Base-by-base conservation (phyloP, 139 green algal genomes). In the Monoraphidium neglectum region DNA sequence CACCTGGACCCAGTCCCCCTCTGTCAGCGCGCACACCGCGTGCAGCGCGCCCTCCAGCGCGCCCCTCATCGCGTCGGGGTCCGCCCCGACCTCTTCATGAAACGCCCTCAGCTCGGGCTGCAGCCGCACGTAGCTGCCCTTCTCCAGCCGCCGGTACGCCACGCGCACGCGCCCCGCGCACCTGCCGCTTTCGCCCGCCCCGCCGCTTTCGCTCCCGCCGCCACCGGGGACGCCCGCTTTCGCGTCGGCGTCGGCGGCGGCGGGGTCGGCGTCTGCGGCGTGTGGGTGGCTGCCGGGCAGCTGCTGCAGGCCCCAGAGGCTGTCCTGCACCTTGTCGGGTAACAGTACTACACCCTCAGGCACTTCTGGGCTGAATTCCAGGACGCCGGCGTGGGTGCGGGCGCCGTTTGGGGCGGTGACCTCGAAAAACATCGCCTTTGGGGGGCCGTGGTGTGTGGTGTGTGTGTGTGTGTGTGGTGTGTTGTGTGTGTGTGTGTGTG, bases 1-100 rank as follows among this genome's bases (percentile, higher is more conserved):
- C 37, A 93, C 89, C 33, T 75, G 56, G 13, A 97, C 10, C 83
- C 87, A 92, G 78, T 97, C 91, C 21, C 91, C 92, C 66, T 90
- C 80, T 0, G 63, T 95, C 8, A 97, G 86, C 0, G 84, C 84
- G 79, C 80, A 87, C 82, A 87, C 79, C n/a, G 53, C 38, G 47
- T 82, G 65, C 66, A 97, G 83, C 35, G 82, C 82, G 1, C 28
- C 66, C 77, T 96, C 91, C 75, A 97, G 80, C 53, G 87, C 83
- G 36, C 85, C 82, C 3, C 83, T 73, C 62, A 94, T 56, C 37
- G 53, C 28, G 33, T 70, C 77, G 30, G 74, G 61, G 49, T 74
- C 46, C 10, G 40, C 30, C 6, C 71, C 82, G 13, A 90, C 85
- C 33, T 71, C 83, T 54, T 91, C 82, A 63, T 97, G 92, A 76